phyloP scores from a whole-genome alignment of 164 flowering plant genomes.

The Taxillus chinensis region DNA sequence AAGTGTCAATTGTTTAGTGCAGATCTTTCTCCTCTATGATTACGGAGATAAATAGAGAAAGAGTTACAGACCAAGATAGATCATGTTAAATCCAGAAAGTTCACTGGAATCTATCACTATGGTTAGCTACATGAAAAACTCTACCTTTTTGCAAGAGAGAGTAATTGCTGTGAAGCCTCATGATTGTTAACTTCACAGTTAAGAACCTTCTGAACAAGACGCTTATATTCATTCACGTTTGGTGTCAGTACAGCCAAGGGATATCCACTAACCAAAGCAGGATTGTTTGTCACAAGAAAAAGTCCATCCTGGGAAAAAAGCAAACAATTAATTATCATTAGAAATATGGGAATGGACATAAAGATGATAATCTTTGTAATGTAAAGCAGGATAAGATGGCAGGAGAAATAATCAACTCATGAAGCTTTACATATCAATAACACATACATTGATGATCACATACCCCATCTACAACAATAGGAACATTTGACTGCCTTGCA shows the following conservation, averaged over 20 bases:
- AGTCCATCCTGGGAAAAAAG: conserved; percentile 74
- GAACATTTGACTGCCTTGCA: conserved; percentile 67
- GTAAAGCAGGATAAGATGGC: too few relatives aligned
- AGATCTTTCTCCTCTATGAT: too few relatives aligned
- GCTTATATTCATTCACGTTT: conserved; percentile 91
- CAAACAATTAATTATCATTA: background rate
- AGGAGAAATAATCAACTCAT: too few relatives aligned
- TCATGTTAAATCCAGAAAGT: too few relatives aligned
- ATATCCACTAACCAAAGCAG: conserved; percentile 75
- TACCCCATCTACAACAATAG: conserved; percentile 96
- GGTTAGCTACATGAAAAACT: too few relatives aligned
- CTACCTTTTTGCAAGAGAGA: conserved; percentile 67
- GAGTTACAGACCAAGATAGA: too few relatives aligned
- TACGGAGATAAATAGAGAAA: too few relatives aligned
- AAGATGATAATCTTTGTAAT: too few relatives aligned
- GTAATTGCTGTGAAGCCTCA: conserved; percentile 54
- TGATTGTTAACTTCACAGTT: conserved; percentile 59
- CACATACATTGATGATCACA: conserved; percentile 5
- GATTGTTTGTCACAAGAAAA: conserved; percentile 80
- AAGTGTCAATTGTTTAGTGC: too few relatives aligned
- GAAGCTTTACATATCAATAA: background rate
- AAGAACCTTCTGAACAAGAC: conserved; percentile 76
- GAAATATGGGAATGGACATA: too few relatives aligned
- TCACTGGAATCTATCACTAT: too few relatives aligned
- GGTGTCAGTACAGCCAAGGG: conserved; percentile 90